Conservation (phyloP, 805 yeast species). For the Helenozyma rhizophorensis region DNA sequence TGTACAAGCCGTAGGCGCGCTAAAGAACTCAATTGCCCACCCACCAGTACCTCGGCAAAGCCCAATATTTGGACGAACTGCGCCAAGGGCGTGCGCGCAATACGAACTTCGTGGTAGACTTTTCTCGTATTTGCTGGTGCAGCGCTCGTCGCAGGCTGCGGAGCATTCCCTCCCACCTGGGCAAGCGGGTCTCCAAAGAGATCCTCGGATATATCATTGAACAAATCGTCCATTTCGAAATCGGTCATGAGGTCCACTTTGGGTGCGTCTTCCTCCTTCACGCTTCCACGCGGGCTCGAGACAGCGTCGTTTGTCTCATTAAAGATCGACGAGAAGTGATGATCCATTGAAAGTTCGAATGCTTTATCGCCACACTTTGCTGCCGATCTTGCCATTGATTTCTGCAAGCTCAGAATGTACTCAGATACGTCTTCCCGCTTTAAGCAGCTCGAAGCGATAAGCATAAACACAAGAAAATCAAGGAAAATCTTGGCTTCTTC, state of each 20-base stretch:
- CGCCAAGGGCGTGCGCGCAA: too few species aligned
- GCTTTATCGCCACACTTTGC: background rate
- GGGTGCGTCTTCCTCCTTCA: slow-evolving; percentile 2
- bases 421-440: slow-evolving; percentile 3
- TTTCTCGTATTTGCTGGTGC: background rate
- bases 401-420: too few species aligned
- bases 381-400: too few species aligned
- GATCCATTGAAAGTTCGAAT: slow-evolving; percentile 8
- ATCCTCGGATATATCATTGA: slow-evolving; percentile 14
- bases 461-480: slow-evolving; percentile 9
- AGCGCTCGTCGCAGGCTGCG: background rate
- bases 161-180: background rate
- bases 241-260: slow-evolving; percentile 11
- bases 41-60: too few species aligned
- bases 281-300: background rate
- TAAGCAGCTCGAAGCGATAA: slow-evolving; percentile 2
- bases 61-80: too few species aligned
- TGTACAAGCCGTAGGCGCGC: too few species aligned
- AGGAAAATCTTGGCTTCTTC: slow-evolving; percentile 12
- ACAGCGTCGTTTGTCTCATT: slow-evolving; percentile 5
- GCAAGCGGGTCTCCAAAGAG: slow-evolving; percentile 9
- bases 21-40: too few species aligned
- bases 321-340: slow-evolving; percentile 14
- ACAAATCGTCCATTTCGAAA: slow-evolving; percentile 17
- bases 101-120: too few species aligned